phyloP scores from a whole-genome alignment of 1,284 basidiomycete genomes.

The Malassezia globosa region DNA sequence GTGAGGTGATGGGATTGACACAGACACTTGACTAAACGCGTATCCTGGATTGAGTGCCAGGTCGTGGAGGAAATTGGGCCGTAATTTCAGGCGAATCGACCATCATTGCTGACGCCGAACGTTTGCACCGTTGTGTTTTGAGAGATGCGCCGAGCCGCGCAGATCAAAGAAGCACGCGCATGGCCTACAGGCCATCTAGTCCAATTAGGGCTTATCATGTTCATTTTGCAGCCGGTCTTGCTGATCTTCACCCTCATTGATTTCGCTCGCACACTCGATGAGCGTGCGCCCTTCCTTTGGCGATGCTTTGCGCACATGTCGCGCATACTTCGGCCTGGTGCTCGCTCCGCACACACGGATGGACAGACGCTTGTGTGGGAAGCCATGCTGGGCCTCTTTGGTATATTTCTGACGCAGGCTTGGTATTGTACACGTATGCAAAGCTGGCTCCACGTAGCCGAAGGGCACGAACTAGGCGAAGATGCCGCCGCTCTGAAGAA shows the following conservation, averaged over 20 bases:
- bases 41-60: too few relatives aligned
- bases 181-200: constrained; percentile 7
- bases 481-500: background rate
- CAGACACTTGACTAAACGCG: too few relatives aligned
- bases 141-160: too few relatives aligned
- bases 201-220: background rate
- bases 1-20: too few relatives aligned
- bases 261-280: constrained; percentile 2
- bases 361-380: constrained; percentile 1
- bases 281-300: background rate
- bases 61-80: too few relatives aligned
- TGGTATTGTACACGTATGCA: constrained; percentile 10
- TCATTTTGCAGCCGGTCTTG: constrained; percentile 11
- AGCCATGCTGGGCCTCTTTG: constrained; percentile 1
- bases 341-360: background rate
- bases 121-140: too few relatives aligned
- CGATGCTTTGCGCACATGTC: background rate
- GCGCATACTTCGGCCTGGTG: constrained; percentile 6
- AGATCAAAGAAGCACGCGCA: background rate
- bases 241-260: constrained; percentile 9
- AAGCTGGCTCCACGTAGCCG: constrained; percentile 4
- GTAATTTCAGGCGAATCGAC: too few relatives aligned
- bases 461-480: constrained; percentile 11
- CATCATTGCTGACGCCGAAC: too few relatives aligned
- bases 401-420: constrained; percentile 9